These are phyloP conservation scores for Pseudisothecium myosuroides DNA, from an alignment of 225 moss, liverwort and hornwort species.

Conservation along the genomic window DNA sequence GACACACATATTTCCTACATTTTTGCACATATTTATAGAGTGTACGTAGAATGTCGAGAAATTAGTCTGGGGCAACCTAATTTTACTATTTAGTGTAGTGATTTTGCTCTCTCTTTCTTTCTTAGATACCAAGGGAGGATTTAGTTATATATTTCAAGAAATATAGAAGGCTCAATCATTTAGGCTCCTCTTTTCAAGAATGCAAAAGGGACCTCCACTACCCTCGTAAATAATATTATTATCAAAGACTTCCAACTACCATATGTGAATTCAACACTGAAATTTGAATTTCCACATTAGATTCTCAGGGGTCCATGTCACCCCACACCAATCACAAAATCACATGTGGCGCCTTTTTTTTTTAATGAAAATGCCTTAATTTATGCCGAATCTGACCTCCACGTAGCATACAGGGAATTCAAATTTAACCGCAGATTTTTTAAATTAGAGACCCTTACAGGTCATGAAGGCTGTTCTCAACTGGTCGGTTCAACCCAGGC, in stretches of 20 bases:
- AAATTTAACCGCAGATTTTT: not conserved
- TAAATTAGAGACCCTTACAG: not conserved
- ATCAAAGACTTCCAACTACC: too few species aligned
- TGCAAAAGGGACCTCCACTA: accelerated
- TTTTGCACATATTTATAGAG: too few species aligned
- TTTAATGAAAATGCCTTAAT: not conserved
- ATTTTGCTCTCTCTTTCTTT: not conserved
- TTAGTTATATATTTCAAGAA: not conserved
- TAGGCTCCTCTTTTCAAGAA: accelerated
- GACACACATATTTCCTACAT: too few species aligned
- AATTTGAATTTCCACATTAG: too few species aligned
- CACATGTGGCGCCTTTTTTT: not conserved
- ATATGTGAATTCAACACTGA: too few species aligned
- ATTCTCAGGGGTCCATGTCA: too few species aligned
- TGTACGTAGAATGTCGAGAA: too few species aligned
- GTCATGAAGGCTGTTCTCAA: not conserved
- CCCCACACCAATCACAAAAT: not conserved
- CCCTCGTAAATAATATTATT: not conserved
- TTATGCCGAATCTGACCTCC: not conserved
- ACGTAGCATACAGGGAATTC: not conserved
- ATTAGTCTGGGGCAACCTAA: too few species aligned
- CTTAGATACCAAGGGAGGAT: accelerated
- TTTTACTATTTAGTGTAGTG: too few species aligned
- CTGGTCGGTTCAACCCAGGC: not conserved
- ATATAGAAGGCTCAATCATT: not conserved